A percentile compares a stretch with the other conserved stretches of the same genome.
phyloP scores from a whole-genome alignment of 257 asterid genomes.

The Mitragyna speciosa region DNA sequence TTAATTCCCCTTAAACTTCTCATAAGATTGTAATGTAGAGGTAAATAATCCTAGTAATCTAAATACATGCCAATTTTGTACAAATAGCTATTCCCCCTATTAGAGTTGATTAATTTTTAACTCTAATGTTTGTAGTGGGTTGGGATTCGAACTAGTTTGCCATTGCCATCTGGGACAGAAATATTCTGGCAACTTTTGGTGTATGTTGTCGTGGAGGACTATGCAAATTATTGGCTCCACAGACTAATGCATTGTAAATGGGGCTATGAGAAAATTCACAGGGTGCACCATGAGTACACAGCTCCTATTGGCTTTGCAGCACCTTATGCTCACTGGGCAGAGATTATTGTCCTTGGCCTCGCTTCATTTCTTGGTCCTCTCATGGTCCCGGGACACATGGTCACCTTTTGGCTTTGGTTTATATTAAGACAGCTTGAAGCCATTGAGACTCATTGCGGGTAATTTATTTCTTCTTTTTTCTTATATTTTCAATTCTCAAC shows the following conservation, averaged over 20 bases:
- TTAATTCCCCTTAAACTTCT: neutral
- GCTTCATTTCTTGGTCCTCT: slow-evolving; percentile 74
- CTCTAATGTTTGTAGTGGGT: slow-evolving; percentile 43
- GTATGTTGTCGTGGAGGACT: slow-evolving; percentile 66
- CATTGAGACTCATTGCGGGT: slow-evolving; percentile 72
- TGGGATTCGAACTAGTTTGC: slow-evolving; percentile 67
- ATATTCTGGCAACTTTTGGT: slow-evolving; percentile 55
- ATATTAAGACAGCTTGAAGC: slow-evolving; percentile 67
- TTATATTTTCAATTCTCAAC: neutral
- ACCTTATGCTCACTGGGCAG: slow-evolving; percentile 80
- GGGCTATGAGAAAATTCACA: slow-evolving; percentile 69
- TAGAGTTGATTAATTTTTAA: neutral
- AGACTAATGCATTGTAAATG: slow-evolving; percentile 58
- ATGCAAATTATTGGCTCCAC: slow-evolving; percentile 72
- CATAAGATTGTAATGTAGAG: too few species aligned
- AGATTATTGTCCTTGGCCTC: slow-evolving; percentile 56
- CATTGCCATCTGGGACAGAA: slow-evolving; percentile 59
- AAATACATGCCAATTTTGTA: too few species aligned
- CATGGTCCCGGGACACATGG: slow-evolving; percentile 64
- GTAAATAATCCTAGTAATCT: too few species aligned
- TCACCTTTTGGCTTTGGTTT: slow-evolving; percentile 76
- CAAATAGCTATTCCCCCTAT: neutral
- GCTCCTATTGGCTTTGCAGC: slow-evolving; percentile 78
- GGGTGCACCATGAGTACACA: slow-evolving; percentile 68
- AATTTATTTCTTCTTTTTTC: neutral